Conservation (phyloP, 2,329 filamentous ascomycete species). For the Stagonosporopsis vannaccii region DNA sequence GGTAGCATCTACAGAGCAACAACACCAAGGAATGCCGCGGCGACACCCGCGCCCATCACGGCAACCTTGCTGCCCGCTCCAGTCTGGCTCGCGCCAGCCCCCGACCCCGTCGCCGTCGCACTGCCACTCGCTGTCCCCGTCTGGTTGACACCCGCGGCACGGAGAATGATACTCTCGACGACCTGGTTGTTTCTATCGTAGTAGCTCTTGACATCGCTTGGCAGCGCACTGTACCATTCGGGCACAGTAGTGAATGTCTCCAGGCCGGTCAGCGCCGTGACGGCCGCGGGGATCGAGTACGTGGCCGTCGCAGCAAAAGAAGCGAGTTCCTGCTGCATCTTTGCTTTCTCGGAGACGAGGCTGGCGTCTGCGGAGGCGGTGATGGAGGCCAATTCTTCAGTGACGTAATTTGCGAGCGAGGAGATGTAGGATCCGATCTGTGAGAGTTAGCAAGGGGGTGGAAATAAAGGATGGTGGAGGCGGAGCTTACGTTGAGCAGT, state of each 20-base stretch:
- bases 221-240: slow-evolving; percentile 34
- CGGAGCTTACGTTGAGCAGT: slow-evolving; percentile 25
- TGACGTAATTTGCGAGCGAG: slow-evolving; percentile 22
- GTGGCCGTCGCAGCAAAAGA: slow-evolving; percentile 32
- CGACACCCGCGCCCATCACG: slow-evolving; percentile 26
- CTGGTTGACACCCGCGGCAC: slow-evolving; percentile 22
- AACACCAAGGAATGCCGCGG: slow-evolving; percentile 31
- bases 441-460: background rate
- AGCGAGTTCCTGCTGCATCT: slow-evolving; percentile 27
- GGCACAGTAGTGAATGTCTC: slow-evolving; percentile 28
- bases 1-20: slow-evolving; percentile 25
- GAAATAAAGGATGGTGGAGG: too few species aligned
- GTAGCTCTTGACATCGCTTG: slow-evolving; percentile 34
- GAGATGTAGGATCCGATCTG: slow-evolving; percentile 26
- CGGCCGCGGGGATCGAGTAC: slow-evolving; percentile 24
- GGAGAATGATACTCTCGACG: slow-evolving; percentile 26
- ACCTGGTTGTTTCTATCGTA: slow-evolving; percentile 29
- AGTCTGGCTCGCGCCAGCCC: slow-evolving; percentile 8
- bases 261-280: slow-evolving; percentile 23
- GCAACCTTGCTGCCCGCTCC: slow-evolving; percentile 19
- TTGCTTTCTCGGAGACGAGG: slow-evolving; percentile 22
- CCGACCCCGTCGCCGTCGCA: slow-evolving; percentile 14
- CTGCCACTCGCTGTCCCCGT: slow-evolving; percentile 13
- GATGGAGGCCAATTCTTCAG: slow-evolving; percentile 20
- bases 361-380: slow-evolving; percentile 20